Base-by-base conservation (phyloP, 1,139 yeast genomes). In the Protomyces lactucae-debilis region DNA sequence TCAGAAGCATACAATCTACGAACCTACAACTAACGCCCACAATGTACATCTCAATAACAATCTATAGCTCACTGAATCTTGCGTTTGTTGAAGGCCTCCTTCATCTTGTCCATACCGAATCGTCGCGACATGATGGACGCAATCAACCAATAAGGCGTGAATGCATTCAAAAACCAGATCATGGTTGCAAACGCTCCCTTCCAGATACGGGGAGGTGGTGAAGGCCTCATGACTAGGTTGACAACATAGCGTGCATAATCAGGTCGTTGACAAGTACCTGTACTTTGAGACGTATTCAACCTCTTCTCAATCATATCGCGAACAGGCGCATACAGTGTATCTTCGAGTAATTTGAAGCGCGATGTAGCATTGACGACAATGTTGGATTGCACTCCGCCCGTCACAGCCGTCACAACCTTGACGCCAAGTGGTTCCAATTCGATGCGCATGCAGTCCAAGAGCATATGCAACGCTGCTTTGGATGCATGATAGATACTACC, bases 341-440 rank as follows among this genome's bases (percentile, higher is more conserved):
- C 59, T n/a, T 32, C 48, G 25, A 52, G 28, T 8, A 60, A 18
- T 40, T 54, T 36, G 55, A 54, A 60, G 14, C 64, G 55, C 9
- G 59, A 12, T 1, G 53, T 23, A 23, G 56, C 57, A 37, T 64
- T 78, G 69, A 84, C 87, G 0, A 82, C 85, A 68, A 86, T 84
- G 60, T 80, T 81, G 10, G 92, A 86, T 48, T 78, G 74, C 28
- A 86, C 89, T 46, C 85, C 88, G 51, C 86, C 90, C 4, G 95
- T 87, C 57, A 85, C 76, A 3, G 86, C 83, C 60, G 86, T 87
- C 66, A 88, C 78, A 1, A 88, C 95, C 63, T 83, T 79, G 21
- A 88, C 93, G 21, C 82, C 88, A 71, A 87, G 86, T 1, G 92
- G 89, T 71, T 82, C 82, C 79, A 88, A 73, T 74, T 88, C 95